Percentiles rank a stretch among this genome's conserved stretches.
These are phyloP conservation scores for Pseudopithomyces maydicus DNA, from an alignment of 2,329 filamentous ascomycete genomes.

Conservation along the genomic window DNA sequence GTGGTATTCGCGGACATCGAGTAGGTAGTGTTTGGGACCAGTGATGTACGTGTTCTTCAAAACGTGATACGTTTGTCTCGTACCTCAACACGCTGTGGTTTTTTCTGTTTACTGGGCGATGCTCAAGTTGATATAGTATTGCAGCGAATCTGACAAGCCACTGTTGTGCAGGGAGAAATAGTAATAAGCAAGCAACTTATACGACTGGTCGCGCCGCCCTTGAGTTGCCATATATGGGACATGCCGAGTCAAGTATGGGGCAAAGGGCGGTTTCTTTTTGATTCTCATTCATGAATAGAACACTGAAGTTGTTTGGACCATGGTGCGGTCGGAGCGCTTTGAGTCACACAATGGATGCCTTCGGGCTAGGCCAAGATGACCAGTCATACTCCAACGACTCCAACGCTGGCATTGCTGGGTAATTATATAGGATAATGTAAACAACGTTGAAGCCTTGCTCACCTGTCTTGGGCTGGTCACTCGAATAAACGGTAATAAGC, in stretches of 20 bases:
- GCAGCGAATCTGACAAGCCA: not conserved
- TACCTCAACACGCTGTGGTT: too few species aligned
- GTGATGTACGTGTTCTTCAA: not conserved
- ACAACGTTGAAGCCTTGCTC: too few species aligned
- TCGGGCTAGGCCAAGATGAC: not conserved
- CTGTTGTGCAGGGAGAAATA: too few species aligned
- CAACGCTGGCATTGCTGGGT: too few species aligned
- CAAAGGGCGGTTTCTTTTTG: not conserved
- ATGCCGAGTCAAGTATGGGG: not conserved
- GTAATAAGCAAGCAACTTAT: not conserved
- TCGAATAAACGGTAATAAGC: not conserved
- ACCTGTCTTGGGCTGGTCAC: too few species aligned
- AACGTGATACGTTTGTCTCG: too few species aligned
- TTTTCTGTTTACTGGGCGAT: too few species aligned
- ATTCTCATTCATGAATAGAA: not conserved
- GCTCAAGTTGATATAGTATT: not conserved
- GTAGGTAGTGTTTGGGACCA: not conserved
- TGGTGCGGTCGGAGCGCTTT: not conserved
- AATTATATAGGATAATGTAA: too few species aligned
- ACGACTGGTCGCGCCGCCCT: not conserved
- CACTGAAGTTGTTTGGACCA: not conserved
- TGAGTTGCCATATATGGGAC: not conserved
- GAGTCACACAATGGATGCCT: slow-evolving; percentile 2
- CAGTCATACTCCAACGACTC: too few species aligned
- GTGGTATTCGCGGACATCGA: slow-evolving; percentile 9